Evolutionary conservation across 495 filamentous ascomycete genomes (phyloP).

Genomic region (Aspergillus nidulans): DNA sequence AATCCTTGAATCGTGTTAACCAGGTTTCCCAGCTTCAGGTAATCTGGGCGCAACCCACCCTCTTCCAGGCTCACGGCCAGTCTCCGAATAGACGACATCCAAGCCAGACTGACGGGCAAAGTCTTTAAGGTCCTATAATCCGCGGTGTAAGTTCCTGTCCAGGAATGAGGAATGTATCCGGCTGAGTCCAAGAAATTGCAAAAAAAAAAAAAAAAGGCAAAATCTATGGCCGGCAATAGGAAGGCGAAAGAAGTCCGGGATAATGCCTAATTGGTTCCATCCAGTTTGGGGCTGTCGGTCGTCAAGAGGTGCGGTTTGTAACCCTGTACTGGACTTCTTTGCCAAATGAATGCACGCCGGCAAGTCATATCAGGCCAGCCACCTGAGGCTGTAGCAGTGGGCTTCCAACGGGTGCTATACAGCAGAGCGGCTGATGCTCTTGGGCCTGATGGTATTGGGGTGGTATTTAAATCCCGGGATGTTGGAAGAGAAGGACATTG

Average conservation of each 20-base stretch:
- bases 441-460: slow-evolving; percentile 15
- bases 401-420: background rate
- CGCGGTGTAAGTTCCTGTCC: slow-evolving; percentile 40
- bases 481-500: slow-evolving; percentile 50
- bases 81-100: slow-evolving; percentile 98
- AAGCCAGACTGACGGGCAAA: slow-evolving; percentile 95
- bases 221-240: background rate
- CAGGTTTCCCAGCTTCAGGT: slow-evolving; percentile 4
- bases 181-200: slow-evolving; percentile 15
- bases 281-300: background rate
- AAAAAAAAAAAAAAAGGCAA: background rate
- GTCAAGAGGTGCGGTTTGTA: background rate
- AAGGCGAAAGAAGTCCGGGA: background rate
- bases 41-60: slow-evolving; percentile 59
- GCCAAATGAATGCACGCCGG: background rate
- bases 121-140: slow-evolving; percentile 91
- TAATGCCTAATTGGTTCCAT: slow-evolving; percentile 5
- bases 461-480: slow-evolving; percentile 25
- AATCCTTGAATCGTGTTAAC: slow-evolving; percentile 60
- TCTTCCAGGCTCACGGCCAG: slow-evolving; percentile 86
- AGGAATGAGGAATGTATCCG: slow-evolving; percentile 30
- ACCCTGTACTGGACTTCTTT: background rate
- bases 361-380: background rate
- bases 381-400: background rate
- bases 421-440: slow-evolving; percentile 31